phyloP scores from a whole-genome alignment of 2,329 filamentous ascomycete species.

The Diaporthe aspalathi region DNA sequence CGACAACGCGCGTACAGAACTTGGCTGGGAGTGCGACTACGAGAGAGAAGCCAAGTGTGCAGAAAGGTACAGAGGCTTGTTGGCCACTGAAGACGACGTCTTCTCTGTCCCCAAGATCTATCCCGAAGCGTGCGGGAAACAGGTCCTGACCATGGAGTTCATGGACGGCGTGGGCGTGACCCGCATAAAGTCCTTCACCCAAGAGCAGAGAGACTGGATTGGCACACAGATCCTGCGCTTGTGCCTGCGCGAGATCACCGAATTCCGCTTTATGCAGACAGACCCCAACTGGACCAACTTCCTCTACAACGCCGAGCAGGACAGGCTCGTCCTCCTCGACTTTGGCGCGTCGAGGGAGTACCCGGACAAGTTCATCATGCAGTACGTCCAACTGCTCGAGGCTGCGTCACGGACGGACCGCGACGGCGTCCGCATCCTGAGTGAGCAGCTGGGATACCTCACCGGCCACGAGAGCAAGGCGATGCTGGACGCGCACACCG shows the following conservation, averaged over 20 bases:
- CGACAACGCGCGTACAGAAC: constrained; percentile 89
- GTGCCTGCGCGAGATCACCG: constrained; percentile 90
- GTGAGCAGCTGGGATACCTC: constrained; percentile 85
- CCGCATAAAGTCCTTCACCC: constrained; percentile 78
- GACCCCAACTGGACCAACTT: constrained; percentile 99
- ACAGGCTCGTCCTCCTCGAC: constrained; percentile 89
- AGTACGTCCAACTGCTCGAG: constrained; percentile 83
- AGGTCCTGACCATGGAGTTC: constrained; percentile 93
- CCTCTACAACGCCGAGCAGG: constrained; percentile 79
- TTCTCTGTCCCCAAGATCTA: constrained; percentile 86
- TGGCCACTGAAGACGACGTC: constrained; percentile 77
- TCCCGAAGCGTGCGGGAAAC: constrained; percentile 81
- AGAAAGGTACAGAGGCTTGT: constrained; percentile 78
- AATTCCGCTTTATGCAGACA: constrained; percentile 99
- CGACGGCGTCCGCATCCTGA: constrained; percentile 72
- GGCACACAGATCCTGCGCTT: constrained; percentile 92
- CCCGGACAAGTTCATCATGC: constrained; percentile 80
- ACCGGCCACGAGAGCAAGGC: constrained; percentile 86
- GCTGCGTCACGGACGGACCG: constrained; percentile 81
- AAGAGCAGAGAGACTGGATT: constrained; percentile 93
- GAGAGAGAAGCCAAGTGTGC: constrained; percentile 86
- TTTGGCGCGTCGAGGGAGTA: constrained; percentile 94
- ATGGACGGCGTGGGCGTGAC: constrained; percentile 90
- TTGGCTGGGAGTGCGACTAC: constrained; percentile 98
- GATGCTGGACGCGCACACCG: constrained; percentile 93